phyloP scores from a whole-genome alignment of 2,329 filamentous ascomycete species.

The Hymenoscyphus infarciens region DNA sequence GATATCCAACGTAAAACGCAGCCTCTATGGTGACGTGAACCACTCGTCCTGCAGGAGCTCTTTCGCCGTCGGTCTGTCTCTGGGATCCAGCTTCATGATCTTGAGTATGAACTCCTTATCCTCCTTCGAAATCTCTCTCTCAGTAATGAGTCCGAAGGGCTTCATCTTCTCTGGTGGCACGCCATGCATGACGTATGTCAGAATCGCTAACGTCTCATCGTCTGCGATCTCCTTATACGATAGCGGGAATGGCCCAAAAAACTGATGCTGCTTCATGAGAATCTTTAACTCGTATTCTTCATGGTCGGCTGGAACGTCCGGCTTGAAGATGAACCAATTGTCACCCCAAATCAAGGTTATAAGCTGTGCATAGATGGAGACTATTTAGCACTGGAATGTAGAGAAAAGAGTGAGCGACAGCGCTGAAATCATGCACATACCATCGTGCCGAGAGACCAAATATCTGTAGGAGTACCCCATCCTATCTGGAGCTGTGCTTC shows the following conservation, averaged over 20 bases:
- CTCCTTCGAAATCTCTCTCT: slow-evolving; percentile 32
- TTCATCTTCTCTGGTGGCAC: slow-evolving; percentile 25
- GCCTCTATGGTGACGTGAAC: slow-evolving; percentile 25
- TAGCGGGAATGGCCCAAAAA: slow-evolving; percentile 18
- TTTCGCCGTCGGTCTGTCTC: slow-evolving; percentile 40
- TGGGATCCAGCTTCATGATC: slow-evolving; percentile 44
- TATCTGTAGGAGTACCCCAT: slow-evolving; percentile 25
- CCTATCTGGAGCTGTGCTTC: slow-evolving; percentile 24
- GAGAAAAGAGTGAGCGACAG: too few relatives aligned
- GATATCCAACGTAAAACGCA: too few relatives aligned
- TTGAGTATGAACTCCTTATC: slow-evolving; percentile 39
- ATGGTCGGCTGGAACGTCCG: slow-evolving; percentile 11
- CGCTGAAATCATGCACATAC: slow-evolving; percentile 11
- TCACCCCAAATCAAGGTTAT: slow-evolving; percentile 24
- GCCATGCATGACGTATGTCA: slow-evolving; percentile 3
- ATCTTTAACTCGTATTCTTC: slow-evolving; percentile 11
- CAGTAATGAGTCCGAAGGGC: slow-evolving; percentile 27
- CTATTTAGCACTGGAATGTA: too few relatives aligned
- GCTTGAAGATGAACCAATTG: slow-evolving; percentile 26
- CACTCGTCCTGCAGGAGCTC: slow-evolving; percentile 39
- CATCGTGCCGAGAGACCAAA: slow-evolving; percentile 27
- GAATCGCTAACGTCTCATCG: slow-evolving; percentile 10
- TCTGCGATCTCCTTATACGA: slow-evolving; percentile 17
- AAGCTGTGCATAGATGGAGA: slow-evolving; percentile 15
- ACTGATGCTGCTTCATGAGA: slow-evolving; percentile 14